Conservation (phyloP, 768 basidiomycete genomes). For the Lactarius trivialis region DNA sequence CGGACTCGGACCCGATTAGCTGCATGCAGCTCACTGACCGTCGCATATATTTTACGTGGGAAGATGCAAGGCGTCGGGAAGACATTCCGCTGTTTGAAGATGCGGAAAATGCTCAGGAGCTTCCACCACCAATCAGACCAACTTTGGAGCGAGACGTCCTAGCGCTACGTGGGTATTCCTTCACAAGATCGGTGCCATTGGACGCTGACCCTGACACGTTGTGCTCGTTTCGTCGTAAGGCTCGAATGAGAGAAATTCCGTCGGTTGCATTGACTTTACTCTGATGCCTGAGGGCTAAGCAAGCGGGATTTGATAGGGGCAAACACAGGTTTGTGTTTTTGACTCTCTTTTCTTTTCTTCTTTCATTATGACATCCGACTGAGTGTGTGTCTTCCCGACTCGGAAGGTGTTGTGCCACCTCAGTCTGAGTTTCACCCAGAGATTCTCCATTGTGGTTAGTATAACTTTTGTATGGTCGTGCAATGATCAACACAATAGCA, state of each 20-base stretch:
- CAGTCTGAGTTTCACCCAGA: too few species aligned
- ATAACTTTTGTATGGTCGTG: too few species aligned
- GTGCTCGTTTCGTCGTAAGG: not conserved
- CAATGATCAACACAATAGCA: too few species aligned
- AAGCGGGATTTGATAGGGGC: not conserved
- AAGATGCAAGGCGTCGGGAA: conserved; percentile 1
- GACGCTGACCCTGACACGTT: not conserved
- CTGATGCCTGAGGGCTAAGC: conserved; percentile 8
- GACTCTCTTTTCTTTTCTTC: not conserved
- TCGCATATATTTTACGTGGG: conserved; percentile 22
- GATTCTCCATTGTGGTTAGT: too few species aligned
- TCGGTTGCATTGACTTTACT: conserved; percentile 20
- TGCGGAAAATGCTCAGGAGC: not conserved
- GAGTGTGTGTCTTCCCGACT: too few species aligned
- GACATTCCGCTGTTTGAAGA: conserved; percentile 9
- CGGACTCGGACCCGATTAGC: not conserved
- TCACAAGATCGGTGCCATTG: not conserved
- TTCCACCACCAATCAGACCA: not conserved
- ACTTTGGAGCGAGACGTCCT: not conserved
- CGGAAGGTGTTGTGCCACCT: too few species aligned
- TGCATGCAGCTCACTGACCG: conserved; percentile 23
- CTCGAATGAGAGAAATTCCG: not conserved
- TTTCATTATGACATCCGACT: not conserved
- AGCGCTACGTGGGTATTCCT: not conserved
- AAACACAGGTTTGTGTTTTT: not conserved